A percentile compares a stretch with the other conserved stretches of the same genome.
Conservation (phyloP, 2,329 filamentous ascomycete species). For the Cryphonectria nitschkei region DNA sequence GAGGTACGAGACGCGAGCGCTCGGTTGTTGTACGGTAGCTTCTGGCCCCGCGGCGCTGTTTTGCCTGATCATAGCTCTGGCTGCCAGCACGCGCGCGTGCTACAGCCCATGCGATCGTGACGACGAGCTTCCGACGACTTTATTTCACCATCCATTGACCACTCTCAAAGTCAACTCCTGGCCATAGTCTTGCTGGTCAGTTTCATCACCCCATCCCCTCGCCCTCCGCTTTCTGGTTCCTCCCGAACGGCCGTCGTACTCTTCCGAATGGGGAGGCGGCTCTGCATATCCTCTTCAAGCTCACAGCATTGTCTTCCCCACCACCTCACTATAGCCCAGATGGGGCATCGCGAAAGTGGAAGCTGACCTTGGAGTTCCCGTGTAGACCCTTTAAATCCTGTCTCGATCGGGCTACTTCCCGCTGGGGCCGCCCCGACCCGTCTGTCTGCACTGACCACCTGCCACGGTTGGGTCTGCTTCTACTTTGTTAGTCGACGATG, state of each 20-base stretch:
- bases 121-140: neutral
- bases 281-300: neutral
- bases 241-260: neutral
- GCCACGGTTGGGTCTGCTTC: neutral
- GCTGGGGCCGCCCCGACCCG: neutral
- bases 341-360: neutral
- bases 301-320: neutral
- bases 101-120: neutral
- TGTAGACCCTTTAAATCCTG: neutral
- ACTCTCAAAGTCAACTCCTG: neutral
- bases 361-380: neutral
- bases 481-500: slow-evolving; percentile 1
- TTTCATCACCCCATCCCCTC: neutral
- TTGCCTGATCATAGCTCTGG: neutral
- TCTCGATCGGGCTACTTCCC: neutral
- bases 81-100: neutral
- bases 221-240: neutral
- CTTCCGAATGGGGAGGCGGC: neutral
- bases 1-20: neutral
- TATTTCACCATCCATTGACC: neutral
- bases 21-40: neutral
- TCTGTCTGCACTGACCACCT: neutral
- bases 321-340: neutral
- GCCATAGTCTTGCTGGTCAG: neutral
- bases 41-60: neutral